These are phyloP conservation scores for Kodamaea arcana DNA, from an alignment of 1,139 yeast species.

Conservation along the genomic window DNA sequence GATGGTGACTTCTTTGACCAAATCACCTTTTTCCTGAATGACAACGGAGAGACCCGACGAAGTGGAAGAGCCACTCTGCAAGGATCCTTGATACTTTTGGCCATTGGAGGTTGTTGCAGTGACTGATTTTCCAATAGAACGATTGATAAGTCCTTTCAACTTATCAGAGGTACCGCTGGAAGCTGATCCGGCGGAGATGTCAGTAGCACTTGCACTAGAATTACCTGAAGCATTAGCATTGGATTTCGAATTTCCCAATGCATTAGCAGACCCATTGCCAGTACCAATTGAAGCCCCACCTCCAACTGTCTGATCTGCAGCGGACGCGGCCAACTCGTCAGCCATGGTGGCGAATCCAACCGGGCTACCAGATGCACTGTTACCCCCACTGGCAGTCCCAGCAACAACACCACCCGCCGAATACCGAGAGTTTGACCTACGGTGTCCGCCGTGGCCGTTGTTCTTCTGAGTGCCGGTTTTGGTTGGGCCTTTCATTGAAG, in stretches of 20 bases:
- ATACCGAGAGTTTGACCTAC: conserved; percentile 23
- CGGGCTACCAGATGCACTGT: conserved; percentile 5
- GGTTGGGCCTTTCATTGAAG: conserved; percentile 23
- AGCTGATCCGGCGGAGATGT: not conserved
- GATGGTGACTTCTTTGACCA: conserved; percentile 39
- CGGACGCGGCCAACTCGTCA: conserved; percentile 17
- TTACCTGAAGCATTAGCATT: no score
- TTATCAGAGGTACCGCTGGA: not conserved
- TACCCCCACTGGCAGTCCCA: conserved; percentile 1
- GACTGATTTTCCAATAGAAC: conserved; percentile 54
- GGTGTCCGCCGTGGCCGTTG: conserved; percentile 13
- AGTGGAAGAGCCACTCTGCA: conserved; percentile 33
- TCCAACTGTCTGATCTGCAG: no score
- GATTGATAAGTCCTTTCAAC: conserved; percentile 21
- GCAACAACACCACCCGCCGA: conserved; percentile 5
- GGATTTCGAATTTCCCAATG: not conserved
- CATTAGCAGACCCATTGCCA: conserved; percentile 1
- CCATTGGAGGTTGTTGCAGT: conserved; percentile 63
- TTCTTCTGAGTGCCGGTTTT: conserved; percentile 16
- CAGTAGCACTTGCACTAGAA: not conserved
- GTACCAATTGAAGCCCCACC: conserved; percentile 1
- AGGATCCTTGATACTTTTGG: conserved; percentile 54
- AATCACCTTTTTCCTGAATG: conserved; percentile 46
- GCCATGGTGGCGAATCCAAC: conserved; percentile 9
- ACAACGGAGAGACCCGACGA: conserved; percentile 38